Evolutionary conservation across 441 rosid species (phyloP).

Genomic region (Theobroma grandiflorum): DNA sequence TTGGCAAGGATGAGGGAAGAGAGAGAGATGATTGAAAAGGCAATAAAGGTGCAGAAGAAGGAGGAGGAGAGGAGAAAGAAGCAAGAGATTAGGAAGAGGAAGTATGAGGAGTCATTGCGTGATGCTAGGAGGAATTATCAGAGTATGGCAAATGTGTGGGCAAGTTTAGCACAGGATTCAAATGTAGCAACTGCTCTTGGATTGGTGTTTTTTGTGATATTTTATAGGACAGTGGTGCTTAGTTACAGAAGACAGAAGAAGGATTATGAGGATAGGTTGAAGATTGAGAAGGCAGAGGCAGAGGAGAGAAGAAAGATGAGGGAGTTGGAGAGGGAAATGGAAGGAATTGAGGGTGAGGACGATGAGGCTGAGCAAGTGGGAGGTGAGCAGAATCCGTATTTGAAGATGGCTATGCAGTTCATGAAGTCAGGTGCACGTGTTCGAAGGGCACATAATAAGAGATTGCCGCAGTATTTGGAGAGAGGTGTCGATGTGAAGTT

Average conservation of each 20-base stretch:
- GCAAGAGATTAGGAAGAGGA: conserved; percentile 61
- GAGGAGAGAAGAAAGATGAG: conserved; percentile 91
- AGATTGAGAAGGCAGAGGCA: conserved; percentile 93
- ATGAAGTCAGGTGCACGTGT: conserved; percentile 96
- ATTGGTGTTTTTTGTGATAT: conserved; percentile 75
- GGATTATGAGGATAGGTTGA: conserved; percentile 92
- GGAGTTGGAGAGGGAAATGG: conserved; percentile 83
- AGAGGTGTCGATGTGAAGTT: conserved; percentile 90
- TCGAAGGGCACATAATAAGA: conserved; percentile 67
- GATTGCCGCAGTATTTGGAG: conserved; percentile 87
- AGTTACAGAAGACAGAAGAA: conserved; percentile 84
- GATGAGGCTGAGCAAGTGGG: conserved; percentile 67
- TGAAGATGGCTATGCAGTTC: conserved; percentile 90
- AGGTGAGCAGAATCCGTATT: conserved; percentile 74
- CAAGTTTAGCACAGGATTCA: conserved; percentile 62
- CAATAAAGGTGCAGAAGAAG: conserved; percentile 60
- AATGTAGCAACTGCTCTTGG: conserved; percentile 78
- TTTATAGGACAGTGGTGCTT: conserved; percentile 82
- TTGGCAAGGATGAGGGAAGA: conserved; percentile 64
- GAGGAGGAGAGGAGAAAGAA: conserved; percentile 65
- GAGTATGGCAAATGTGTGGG: conserved; percentile 70
- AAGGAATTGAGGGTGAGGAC: conserved; percentile 61
- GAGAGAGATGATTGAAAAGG: conserved; percentile 73
- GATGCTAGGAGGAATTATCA: conserved; percentile 63
- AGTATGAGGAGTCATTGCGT: conserved; percentile 65